Evolutionary conservation across 768 basidiomycete genomes (phyloP), one percentile per base, ranked within the genome.

Genomic region (Sporobolomyces phaffii): DNA sequence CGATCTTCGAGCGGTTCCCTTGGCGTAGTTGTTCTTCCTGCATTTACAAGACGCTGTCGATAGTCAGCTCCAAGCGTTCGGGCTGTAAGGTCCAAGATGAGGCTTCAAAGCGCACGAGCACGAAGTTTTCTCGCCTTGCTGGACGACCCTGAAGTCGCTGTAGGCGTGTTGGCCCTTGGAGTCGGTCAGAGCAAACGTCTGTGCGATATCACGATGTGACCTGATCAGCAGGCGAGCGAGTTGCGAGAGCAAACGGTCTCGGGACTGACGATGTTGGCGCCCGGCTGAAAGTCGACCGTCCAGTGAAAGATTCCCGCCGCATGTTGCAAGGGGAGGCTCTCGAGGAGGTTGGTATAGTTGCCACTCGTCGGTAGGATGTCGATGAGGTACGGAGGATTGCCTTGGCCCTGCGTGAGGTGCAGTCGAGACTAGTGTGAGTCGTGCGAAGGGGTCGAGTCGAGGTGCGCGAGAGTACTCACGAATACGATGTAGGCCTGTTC

Each of bases 221-320:
- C n/a, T n/a, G n/a, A n/a, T n/a, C n/a, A n/a, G n/a, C n/a, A n/a
- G n/a, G n/a, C 3, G 6, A 1, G 11, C 24, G 36, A 33, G 6
- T 24, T 28, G 18, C 28, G 41, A 2, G 29, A 18, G n/a, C 41
- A 26, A 10, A 59, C 18, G n/a, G 8, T 45, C 44, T 45, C 44
- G n/a, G 8, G 20, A 60, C 64, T 51, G 14, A 65, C 64, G 47
- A 65, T 24, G 51, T 65, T 65, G 2, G 64, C 64, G 10, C 58
- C 64, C 2, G 20, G 38, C 31, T 60, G 24, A 24, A 66, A 66
- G 38, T 66, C 65, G 14, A 43, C 45, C 0, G 26, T 4, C 60
- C 60, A 66, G 8, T 29, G 5, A 2, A 51, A 29, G 0, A 40
- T 26, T 5, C 65, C 65, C 2, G 60, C 18, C 7, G 17, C 0